Base-by-base conservation (phyloP, 208 protist genomes). In the Porcisia hertigi region DNA sequence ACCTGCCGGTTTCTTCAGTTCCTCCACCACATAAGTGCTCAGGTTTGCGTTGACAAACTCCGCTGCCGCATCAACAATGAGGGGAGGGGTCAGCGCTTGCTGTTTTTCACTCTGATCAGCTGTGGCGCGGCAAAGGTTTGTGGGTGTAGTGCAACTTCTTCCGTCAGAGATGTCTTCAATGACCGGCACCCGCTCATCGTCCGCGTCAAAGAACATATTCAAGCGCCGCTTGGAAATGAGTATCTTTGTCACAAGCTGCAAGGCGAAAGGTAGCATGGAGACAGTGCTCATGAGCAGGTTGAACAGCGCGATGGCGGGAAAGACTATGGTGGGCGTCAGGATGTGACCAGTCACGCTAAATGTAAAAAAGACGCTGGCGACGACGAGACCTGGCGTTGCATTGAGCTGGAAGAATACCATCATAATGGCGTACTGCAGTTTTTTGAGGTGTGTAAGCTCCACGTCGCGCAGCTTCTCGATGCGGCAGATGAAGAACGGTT, bases 241-340 rank as follows among this genome's bases (percentile, higher is more conserved):
- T 41, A 92, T 86, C 39, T 96, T 84, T 4, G 88, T 81, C 1
- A 94, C 11, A 6, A 73, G 57, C 36, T 78, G 88, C n/a, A 97
- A 47, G 9, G 93, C 34, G 14, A 86, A 82, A 16, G 97, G 95
- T 12, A 98, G 79, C 82, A 95, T 87, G 34, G 91, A 84, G 41
- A 95, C 88, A 45, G 88, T 92, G 52, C 92, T 83, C 41, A 86
- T 86, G 9, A 98, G 78, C 9, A 97, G 81, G 71, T 89, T 84
- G 65, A 98, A 88, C 30, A 98, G 88, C 12, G 85, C 62, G 18
- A 98, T 85, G 4, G 93, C 59, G 2, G 95, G 93, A 75, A 98
- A 98, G 2, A 94, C 94, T 36, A 94, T 84, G 12, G 89, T 77
- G 5, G 95, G 86, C 0, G 87, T 92, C 18, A 98, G 87, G n/a